Evolutionary conservation across 257 asterid genomes (phyloP).

Genomic region (Penstemon newberryi): DNA sequence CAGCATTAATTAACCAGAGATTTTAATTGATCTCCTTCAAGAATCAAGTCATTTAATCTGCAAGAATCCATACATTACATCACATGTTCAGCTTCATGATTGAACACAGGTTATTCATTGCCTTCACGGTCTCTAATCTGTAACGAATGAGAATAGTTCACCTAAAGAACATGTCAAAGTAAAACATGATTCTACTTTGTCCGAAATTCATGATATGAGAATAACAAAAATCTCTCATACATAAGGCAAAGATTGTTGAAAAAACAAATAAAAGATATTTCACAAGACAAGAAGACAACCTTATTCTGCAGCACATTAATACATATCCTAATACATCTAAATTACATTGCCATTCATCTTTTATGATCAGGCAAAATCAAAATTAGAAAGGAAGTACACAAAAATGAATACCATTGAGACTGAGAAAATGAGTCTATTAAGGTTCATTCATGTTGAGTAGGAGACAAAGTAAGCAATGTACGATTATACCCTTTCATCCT

Average conservation of each 20-base stretch:
- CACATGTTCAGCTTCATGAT: no score
- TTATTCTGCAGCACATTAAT: neutral
- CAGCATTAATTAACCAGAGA: no score
- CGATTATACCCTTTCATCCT: neutral
- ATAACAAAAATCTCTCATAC: neutral
- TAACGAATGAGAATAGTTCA: no score
- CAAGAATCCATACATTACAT: no score
- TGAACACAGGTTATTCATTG: no score
- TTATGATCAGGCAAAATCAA: neutral
- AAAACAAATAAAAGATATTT: neutral
- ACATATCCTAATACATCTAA: neutral
- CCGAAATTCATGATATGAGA: neutral
- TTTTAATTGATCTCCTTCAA: no score
- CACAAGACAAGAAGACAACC: neutral
- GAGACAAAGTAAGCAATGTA: neutral
- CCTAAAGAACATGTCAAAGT: neutral
- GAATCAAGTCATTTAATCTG: no score
- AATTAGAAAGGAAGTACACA: neutral
- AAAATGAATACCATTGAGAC: neutral
- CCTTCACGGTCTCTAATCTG: no score
- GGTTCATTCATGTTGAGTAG: neutral
- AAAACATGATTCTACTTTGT: neutral
- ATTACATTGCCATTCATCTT: neutral
- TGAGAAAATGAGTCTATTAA: neutral
- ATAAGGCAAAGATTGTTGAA: neutral